Evolutionary conservation across 2,329 filamentous ascomycete species (phyloP), one percentile per base, ranked within the genome.

Genomic region (Dactylellina drechsleri): DNA sequence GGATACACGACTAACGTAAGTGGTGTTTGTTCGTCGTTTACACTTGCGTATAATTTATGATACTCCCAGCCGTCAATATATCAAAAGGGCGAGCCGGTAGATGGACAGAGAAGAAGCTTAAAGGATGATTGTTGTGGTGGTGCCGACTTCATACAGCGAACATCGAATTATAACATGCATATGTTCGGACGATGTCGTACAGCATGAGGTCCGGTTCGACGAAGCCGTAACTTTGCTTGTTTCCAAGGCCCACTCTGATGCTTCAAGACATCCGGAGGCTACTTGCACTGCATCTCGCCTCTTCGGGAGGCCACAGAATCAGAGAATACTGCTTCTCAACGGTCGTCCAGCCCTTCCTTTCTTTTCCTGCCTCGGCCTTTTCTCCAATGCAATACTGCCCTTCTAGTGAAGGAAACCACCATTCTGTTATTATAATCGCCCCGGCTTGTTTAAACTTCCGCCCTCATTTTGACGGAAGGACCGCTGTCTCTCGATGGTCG

Each of bases 231-330:
- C 67, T 75, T 62, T 23, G 31, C 31, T 64, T 64, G 50, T 57
- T 56, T 18, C 28, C 23, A 36, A 36, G 31, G 31, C 31, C 31
- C 31, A 36, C 31, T 10, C 31, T 36, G 31, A 36, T 36, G 31
- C 31, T 36, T 36, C 31, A 36, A 36, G 31, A 36, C 31, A 36
- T 36, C 28, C 58, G 28, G 54, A 45, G 58, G 26, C 56, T 65
- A 26, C 56, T 50, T 74, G 68, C 62, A 66, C 66, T 74, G 61
- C 61, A 73, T 58, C 52, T 65, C 66, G 50, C 41, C 58, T 58
- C 58, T 56, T 70, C 54, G 10, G 54, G 45, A 52, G 64, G 59
- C 16, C 20, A 20, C 26, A 61, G 28, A 65, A 52, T 13, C 26
- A 61, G 28, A 65, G 20, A 20, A 13, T 15, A 49, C 45, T 40